phyloP scores from a whole-genome alignment of 2,329 filamentous ascomycete genomes.

The Achaetomium macrosporum region DNA sequence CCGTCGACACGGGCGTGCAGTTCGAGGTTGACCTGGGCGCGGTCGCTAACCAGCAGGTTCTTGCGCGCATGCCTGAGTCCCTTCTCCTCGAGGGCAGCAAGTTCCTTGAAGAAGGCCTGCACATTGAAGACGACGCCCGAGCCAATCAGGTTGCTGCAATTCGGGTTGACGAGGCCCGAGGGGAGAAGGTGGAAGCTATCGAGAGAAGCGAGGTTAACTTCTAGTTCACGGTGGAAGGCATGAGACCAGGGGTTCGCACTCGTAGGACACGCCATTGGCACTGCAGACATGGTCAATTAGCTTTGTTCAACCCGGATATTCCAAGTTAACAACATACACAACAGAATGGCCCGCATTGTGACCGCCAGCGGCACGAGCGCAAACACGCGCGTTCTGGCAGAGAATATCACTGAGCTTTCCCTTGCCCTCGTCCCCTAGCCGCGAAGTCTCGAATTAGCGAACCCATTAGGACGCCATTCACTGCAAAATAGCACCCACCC shows the following conservation, averaged over 20 bases:
- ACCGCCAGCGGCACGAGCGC: constrained; percentile 53
- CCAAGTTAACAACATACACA: constrained; percentile 20
- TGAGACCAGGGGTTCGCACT: constrained; percentile 15
- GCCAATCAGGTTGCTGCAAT: constrained; percentile 67
- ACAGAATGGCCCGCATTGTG: constrained; percentile 55
- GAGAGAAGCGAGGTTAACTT: constrained; percentile 18
- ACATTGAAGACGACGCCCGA: constrained; percentile 64
- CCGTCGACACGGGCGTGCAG: constrained; percentile 61
- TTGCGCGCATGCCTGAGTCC: constrained; percentile 50
- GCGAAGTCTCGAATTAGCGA: constrained; percentile 1
- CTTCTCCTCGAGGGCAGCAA: constrained; percentile 54
- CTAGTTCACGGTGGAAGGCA: background rate
- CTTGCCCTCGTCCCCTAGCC: constrained; percentile 27
- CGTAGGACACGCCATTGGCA: constrained; percentile 33
- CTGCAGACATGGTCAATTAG: constrained; percentile 18
- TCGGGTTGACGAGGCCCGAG: constrained; percentile 66
- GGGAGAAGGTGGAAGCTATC: constrained; percentile 56
- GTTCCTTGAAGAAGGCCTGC: constrained; percentile 55
- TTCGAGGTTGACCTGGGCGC: constrained; percentile 58
- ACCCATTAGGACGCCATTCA: background rate
- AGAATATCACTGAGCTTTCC: constrained; percentile 57
- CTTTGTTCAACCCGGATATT: background rate
- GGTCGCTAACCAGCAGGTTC: constrained; percentile 56
- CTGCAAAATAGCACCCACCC: constrained; percentile 39
- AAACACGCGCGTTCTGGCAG: constrained; percentile 46